These are phyloP conservation scores for Zelopaecilomyces penicillatus DNA, from an alignment of 2,329 filamentous ascomycete species.

Conservation along the genomic window DNA sequence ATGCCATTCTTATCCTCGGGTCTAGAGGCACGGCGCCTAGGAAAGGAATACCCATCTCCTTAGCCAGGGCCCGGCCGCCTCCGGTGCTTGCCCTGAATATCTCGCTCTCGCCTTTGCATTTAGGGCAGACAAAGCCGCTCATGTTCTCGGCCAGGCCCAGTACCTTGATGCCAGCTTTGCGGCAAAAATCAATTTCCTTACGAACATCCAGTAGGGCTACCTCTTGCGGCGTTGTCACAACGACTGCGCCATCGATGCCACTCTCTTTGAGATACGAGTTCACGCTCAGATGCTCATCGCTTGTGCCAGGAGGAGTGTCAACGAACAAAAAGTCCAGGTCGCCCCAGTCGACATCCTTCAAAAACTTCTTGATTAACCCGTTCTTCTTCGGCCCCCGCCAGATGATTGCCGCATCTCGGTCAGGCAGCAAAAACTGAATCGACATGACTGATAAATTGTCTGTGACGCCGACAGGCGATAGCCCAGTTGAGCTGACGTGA, in stretches of 20 bases:
- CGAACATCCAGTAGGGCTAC: slow-evolving; percentile 85
- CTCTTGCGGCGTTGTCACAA: slow-evolving; percentile 94
- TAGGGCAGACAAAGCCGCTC: slow-evolving; percentile 93
- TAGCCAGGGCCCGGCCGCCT: slow-evolving; percentile 69
- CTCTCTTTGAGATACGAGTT: slow-evolving; percentile 86
- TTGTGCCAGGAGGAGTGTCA: slow-evolving; percentile 91
- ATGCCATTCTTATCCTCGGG: slow-evolving; percentile 89
- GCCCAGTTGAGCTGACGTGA: slow-evolving; percentile 79
- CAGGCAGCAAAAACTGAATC: slow-evolving; percentile 96
- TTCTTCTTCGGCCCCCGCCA: slow-evolving; percentile 99
- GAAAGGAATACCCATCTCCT: slow-evolving; percentile 83
- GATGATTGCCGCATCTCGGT: slow-evolving; percentile 88
- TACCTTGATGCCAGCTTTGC: slow-evolving; percentile 83
- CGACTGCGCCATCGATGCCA: slow-evolving; percentile 84
- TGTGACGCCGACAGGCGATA: slow-evolving; percentile 91
- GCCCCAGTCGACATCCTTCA: slow-evolving; percentile 98
- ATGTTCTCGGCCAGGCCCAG: slow-evolving; percentile 95
- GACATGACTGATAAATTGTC: slow-evolving; percentile 96
- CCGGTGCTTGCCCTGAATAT: slow-evolving; percentile 92
- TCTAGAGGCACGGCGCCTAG: slow-evolving; percentile 86
- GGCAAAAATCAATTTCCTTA: slow-evolving; percentile 96
- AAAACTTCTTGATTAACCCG: slow-evolving; percentile 91
- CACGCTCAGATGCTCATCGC: slow-evolving; percentile 89
- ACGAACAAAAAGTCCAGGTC: slow-evolving; percentile 88
- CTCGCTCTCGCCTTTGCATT: slow-evolving; percentile 71